These are phyloP conservation scores for Gnomoniopsis sp. DNA, from an alignment of 2,329 filamentous ascomycete species.

Conservation along the genomic window DNA sequence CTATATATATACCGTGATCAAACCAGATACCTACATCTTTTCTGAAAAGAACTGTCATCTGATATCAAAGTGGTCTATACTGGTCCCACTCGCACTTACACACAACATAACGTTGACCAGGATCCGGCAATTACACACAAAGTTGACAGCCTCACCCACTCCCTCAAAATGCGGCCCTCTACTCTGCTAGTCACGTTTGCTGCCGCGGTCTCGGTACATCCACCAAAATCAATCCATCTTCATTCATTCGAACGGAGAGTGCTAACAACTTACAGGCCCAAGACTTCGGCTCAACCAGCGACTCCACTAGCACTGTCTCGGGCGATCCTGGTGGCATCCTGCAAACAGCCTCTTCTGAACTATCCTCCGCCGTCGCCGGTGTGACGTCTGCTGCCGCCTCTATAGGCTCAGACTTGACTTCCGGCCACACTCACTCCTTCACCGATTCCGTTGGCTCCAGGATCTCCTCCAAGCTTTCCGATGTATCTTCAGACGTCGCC, in stretches of 20 bases:
- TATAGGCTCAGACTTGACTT: conserved; percentile 12
- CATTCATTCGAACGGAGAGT: background rate
- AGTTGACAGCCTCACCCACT: conserved; percentile 7
- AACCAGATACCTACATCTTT: background rate
- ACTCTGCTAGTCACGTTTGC: conserved; percentile 29
- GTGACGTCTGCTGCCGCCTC: conserved; percentile 20
- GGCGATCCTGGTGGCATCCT: conserved; percentile 10
- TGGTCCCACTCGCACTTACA: background rate
- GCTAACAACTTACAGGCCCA: conserved; percentile 16
- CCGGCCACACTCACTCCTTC: background rate
- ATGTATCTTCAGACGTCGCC: conserved; percentile 22
- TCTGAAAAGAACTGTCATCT: background rate
- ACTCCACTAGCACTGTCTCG: background rate
- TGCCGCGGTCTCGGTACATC: conserved; percentile 29
- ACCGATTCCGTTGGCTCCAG: background rate
- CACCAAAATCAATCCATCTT: background rate
- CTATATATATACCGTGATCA: background rate
- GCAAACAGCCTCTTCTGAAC: conserved; percentile 15
- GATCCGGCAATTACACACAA: no score
- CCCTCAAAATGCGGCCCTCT: conserved; percentile 28
- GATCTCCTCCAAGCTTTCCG: conserved; percentile 23
- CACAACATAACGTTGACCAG: background rate
- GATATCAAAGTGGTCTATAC: background rate
- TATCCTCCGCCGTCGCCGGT: conserved; percentile 23
- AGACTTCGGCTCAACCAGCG: conserved; percentile 11